Conservation (phyloP, 1,284 basidiomycete genomes). For the Trametes hirsuta region DNA sequence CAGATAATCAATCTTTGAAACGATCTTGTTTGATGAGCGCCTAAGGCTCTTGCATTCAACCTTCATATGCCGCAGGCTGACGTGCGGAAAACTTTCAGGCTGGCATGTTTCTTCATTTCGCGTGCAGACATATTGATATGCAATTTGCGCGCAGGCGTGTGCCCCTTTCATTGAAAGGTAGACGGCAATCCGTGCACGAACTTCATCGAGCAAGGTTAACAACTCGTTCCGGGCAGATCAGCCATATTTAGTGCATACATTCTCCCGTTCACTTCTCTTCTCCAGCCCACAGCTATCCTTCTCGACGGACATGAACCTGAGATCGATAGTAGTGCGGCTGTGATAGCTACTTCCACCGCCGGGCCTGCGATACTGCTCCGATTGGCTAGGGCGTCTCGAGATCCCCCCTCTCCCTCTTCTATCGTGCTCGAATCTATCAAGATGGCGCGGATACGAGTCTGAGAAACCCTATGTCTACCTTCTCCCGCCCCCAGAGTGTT, state of each 20-base stretch:
- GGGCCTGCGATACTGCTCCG: slow-evolving; percentile 18
- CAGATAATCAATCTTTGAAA: too few relatives aligned
- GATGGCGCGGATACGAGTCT: slow-evolving; percentile 12
- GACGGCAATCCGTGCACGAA: neutral
- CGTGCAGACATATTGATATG: too few relatives aligned
- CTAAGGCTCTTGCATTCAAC: neutral
- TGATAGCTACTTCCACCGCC: slow-evolving; percentile 6
- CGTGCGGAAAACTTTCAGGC: neutral
- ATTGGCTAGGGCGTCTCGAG: slow-evolving; percentile 13
- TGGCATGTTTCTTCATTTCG: too few relatives aligned
- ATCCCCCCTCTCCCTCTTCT: slow-evolving; percentile 4
- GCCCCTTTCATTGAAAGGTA: neutral
- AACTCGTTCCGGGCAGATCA: slow-evolving; percentile 2
- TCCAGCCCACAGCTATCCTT: slow-evolving; percentile 13
- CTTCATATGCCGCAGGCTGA: neutral
- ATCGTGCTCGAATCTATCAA: slow-evolving; percentile 13
- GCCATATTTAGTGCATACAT: slow-evolving; percentile 2
- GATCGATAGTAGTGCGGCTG: slow-evolving; percentile 26
- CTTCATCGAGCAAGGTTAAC: slow-evolving; percentile 2
- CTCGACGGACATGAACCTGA: slow-evolving; percentile 24
- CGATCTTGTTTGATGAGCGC: too few relatives aligned
- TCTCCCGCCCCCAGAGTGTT: slow-evolving; percentile 7
- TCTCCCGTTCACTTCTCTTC: slow-evolving; percentile 14
- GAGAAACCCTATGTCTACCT: neutral
- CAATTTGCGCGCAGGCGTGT: too few relatives aligned